Conservation (phyloP, 2,329 filamentous ascomycete species). For the Pyrenophora seminiperda region DNA sequence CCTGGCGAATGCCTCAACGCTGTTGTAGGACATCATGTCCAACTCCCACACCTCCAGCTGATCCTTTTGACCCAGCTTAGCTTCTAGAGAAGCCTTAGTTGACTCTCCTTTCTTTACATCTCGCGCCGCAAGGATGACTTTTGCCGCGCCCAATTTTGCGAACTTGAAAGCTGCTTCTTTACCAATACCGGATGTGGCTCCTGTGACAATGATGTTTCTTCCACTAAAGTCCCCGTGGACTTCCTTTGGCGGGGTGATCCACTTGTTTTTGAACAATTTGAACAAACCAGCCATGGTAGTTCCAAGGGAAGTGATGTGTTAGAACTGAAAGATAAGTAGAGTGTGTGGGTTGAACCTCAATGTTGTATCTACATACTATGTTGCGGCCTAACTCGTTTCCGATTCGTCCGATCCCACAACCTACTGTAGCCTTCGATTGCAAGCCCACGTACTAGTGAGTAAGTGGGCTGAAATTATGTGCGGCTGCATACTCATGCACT, state of each 20-base stretch:
- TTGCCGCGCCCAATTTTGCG: constrained; percentile 41
- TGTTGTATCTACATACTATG: not conserved
- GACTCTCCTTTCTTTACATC: constrained; percentile 43
- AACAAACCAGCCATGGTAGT: constrained; percentile 29
- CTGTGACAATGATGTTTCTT: constrained; percentile 54
- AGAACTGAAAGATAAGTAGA: not conserved
- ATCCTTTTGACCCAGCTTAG: constrained; percentile 28
- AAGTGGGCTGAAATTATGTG: too few relatives aligned
- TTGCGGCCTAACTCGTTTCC: constrained; percentile 17
- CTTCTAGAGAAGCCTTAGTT: constrained; percentile 39
- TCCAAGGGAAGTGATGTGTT: not conserved
- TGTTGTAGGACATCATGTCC: constrained; percentile 45
- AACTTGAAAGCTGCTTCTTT: constrained; percentile 48
- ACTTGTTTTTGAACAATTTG: constrained; percentile 39
- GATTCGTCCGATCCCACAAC: constrained; percentile 12
- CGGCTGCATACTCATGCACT: too few relatives aligned
- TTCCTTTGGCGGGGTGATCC: constrained; percentile 42
- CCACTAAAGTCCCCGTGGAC: constrained; percentile 44
- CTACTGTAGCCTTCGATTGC: not conserved
- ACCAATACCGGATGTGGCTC: constrained; percentile 49
- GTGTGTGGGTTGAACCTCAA: constrained; percentile 53
- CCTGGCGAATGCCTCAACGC: constrained; percentile 39
- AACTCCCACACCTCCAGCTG: constrained; percentile 47
- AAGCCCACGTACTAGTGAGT: not conserved
- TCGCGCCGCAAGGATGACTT: constrained; percentile 49